A percentile compares a stretch with the other conserved stretches of the same genome.
Evolutionary conservation across 805 yeast genomes (phyloP).

Genomic region (Saccharomycopsis sp.): DNA sequence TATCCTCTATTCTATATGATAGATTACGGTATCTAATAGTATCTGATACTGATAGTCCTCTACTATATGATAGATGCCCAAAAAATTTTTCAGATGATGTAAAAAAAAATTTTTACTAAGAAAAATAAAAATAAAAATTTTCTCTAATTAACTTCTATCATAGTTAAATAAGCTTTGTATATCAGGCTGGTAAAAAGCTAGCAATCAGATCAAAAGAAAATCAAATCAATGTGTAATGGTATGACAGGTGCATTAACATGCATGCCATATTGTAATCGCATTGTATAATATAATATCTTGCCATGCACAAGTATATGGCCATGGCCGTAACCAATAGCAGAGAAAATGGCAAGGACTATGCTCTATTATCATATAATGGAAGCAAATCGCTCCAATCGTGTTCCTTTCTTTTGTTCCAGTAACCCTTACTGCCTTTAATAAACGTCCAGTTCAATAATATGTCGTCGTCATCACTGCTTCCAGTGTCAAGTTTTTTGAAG

Average conservation of each 20-base stretch:
- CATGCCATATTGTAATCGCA: not conserved
- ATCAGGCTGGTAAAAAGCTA: too few relatives aligned
- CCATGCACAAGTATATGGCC: too few relatives aligned
- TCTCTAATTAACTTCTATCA: too few relatives aligned
- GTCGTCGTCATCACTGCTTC: constrained; percentile 30
- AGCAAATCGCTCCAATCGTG: constrained; percentile 44
- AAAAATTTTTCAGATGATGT: not conserved
- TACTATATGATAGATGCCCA: not conserved
- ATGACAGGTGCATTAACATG: not conserved
- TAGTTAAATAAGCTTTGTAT: too few relatives aligned
- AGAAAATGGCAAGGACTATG: too few relatives aligned
- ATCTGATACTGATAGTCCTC: too few relatives aligned
- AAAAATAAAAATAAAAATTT: too few relatives aligned
- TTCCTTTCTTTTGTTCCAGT: constrained; percentile 49
- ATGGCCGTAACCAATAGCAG: too few relatives aligned
- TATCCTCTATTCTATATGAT: not conserved
- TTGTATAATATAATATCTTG: too few relatives aligned
- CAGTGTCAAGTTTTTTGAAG: constrained; percentile 44
- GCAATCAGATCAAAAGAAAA: not conserved
- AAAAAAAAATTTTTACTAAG: too few relatives aligned
- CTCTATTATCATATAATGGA: constrained; percentile 35
- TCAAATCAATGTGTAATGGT: not conserved
- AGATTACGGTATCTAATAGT: not conserved
- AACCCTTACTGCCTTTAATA: constrained; percentile 41
- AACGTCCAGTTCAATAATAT: constrained; percentile 35